phyloP scores from a whole-genome alignment of 371 early-diverging fungal species.

The Mortierella polycephala region DNA sequence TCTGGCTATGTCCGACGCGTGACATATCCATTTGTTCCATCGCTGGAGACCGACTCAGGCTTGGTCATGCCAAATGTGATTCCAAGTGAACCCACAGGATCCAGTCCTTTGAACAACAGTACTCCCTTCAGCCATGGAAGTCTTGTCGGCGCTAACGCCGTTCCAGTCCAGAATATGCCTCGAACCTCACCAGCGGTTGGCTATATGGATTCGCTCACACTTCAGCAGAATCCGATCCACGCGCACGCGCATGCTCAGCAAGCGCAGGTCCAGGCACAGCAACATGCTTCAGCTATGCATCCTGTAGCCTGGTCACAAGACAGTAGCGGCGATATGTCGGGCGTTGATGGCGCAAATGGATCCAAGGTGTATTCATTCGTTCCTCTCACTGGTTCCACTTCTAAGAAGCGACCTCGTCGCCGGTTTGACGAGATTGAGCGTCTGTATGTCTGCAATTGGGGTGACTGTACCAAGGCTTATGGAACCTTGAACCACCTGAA shows the following conservation, averaged over 20 bases:
- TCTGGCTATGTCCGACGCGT: slow-evolving; percentile 27
- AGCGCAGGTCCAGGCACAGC: slow-evolving; percentile 5
- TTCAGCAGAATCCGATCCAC: slow-evolving; percentile 23
- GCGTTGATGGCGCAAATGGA: slow-evolving; percentile 25
- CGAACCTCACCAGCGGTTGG: slow-evolving; percentile 17
- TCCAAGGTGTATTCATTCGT: slow-evolving; percentile 73
- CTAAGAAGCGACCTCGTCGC: slow-evolving; percentile 76
- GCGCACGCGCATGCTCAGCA: neutral
- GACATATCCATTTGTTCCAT: slow-evolving; percentile 40
- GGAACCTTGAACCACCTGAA: slow-evolving; percentile 81
- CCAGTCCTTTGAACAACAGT: slow-evolving; percentile 29
- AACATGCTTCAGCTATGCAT: slow-evolving; percentile 14
- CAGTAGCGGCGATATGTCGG: slow-evolving; percentile 18
- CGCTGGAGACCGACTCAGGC: slow-evolving; percentile 31
- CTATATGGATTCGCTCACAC: slow-evolving; percentile 32
- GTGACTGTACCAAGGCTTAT: slow-evolving; percentile 73
- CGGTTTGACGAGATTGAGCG: slow-evolving; percentile 79
- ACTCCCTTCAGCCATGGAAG: slow-evolving; percentile 25
- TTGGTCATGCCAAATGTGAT: slow-evolving; percentile 31
- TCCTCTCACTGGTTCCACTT: slow-evolving; percentile 68
- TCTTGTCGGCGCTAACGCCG: slow-evolving; percentile 27
- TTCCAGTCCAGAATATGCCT: slow-evolving; percentile 23
- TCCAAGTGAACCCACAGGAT: slow-evolving; percentile 19
- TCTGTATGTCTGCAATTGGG: slow-evolving; percentile 72
- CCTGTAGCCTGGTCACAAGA: slow-evolving; percentile 29